These are phyloP conservation scores for Albizia julibrissin DNA, from an alignment of 306 rosid species.

Conservation along the genomic window DNA sequence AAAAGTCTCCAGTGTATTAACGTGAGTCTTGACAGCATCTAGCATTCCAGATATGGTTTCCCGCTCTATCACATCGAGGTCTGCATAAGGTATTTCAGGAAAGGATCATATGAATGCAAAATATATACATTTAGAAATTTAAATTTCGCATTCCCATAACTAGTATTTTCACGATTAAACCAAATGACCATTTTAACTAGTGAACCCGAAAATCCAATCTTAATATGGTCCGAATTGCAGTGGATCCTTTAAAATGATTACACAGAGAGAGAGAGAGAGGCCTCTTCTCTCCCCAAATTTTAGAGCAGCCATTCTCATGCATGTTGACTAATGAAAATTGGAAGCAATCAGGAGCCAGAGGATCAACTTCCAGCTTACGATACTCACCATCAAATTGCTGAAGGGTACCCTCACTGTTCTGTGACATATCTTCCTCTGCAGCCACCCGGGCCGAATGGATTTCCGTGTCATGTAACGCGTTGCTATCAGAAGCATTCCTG, in stretches of 20 bases:
- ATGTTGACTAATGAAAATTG: neutral
- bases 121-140: neutral
- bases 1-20: constrained; percentile 52
- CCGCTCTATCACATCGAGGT: constrained; percentile 43
- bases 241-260: neutral
- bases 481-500: constrained; percentile 63
- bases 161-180: neutral
- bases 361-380: neutral
- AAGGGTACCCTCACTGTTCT: constrained; percentile 48
- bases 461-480: constrained; percentile 65
- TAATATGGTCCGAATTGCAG: neutral
- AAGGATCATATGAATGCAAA: neutral
- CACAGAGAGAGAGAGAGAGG: neutral
- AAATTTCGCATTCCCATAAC: neutral
- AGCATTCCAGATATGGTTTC: constrained; percentile 53
- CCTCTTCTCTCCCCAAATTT: neutral
- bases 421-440: constrained; percentile 64
- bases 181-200: neutral
- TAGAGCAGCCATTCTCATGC: neutral
- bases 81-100: constrained; percentile 36
- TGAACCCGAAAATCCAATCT: neutral
- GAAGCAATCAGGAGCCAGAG: neutral
- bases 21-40: constrained; percentile 47
- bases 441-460: constrained; percentile 57
- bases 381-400: constrained; percentile 57